Evolutionary conservation across 2,329 filamentous ascomycete species (phyloP), one percentile per base, ranked within the genome.

Genomic region (Xylariaceae sp.): DNA sequence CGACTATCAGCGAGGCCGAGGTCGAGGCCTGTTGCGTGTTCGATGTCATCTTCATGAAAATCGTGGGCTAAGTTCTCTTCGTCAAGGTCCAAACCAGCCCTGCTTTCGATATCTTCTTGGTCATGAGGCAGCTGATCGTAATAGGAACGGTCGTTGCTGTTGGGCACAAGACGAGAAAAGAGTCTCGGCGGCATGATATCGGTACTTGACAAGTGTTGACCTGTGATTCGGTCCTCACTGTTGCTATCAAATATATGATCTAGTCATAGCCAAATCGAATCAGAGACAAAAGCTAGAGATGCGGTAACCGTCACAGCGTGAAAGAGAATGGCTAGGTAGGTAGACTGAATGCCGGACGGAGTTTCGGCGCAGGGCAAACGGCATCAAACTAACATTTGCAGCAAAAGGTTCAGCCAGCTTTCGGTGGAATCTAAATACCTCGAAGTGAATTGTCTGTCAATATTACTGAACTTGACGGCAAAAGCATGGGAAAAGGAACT

Each of bases 51-150:
- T 33, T 75, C 69, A 31, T 70, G 66, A 41, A 79, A 76, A 19
- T 71, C 56, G 38, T 76, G 67, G 32, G 67, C 68, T 6, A 78
- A 55, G 47, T 78, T 78, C 51, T 77, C 71, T 47, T 78, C 72
- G 51, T 79, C 74, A 4, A 78, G 43, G 17, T 26, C 22, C n/a
- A 68, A 55, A 2, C 64, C 69, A 3, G 64, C 64, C 34, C 63
- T 63, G 26, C 65, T 63, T 45, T 75, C 72, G 37, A 50, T 45
- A 17, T 66, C 56, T n/a, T n/a, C n/a, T 33, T 63, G 64, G 34
- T 68, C 68, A n/a, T 62, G 62, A 47, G 68, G 64, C 13, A 76
- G 56, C 22, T 72, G 69, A 42, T 74, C 67, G 57, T 79, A 78
- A 49, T 74, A 75, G 3, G 74, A 70, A 37, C 65, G 57, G 41